Percentiles rank a stretch among this genome's conserved stretches.
Evolutionary conservation across 768 basidiomycete species (phyloP).

Genomic region (Cystoderma amianthinum): DNA sequence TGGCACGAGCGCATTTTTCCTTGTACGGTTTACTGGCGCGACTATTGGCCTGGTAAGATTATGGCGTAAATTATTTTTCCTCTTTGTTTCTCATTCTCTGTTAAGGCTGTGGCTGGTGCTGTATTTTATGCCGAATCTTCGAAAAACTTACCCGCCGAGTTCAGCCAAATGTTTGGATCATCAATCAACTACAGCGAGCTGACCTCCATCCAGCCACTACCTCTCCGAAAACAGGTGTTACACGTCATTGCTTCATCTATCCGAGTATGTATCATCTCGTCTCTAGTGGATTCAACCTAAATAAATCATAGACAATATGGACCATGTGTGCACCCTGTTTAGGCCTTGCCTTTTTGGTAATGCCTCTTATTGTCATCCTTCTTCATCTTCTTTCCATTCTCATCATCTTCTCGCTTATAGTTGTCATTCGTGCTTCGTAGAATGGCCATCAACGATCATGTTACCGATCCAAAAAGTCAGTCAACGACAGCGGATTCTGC

Average conservation of each 20-base stretch:
- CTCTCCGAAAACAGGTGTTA: slow-evolving; percentile 39
- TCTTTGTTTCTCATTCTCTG: slow-evolving; percentile 6
- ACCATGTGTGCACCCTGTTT: slow-evolving; percentile 65
- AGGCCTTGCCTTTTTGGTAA: slow-evolving; percentile 55
- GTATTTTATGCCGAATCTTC: slow-evolving; percentile 55
- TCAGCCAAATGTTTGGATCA: slow-evolving; percentile 27
- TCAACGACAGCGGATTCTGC: no score
- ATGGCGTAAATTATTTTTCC: neutral
- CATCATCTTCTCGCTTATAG: slow-evolving; percentile 21
- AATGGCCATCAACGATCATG: slow-evolving; percentile 22
- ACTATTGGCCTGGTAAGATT: slow-evolving; percentile 68
- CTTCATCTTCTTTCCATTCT: neutral
- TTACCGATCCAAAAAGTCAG: no score
- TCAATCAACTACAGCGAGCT: slow-evolving; percentile 51
- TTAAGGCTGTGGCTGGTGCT: slow-evolving; percentile 70
- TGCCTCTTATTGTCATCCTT: slow-evolving; percentile 1
- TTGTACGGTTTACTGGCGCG: slow-evolving; percentile 82
- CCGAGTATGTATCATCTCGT: slow-evolving; percentile 33
- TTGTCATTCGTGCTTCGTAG: slow-evolving; percentile 32
- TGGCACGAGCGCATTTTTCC: slow-evolving; percentile 82
- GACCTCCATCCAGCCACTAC: slow-evolving; percentile 35
- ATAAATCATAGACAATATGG: slow-evolving; percentile 55
- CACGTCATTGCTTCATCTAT: slow-evolving; percentile 54
- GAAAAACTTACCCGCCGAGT: slow-evolving; percentile 38
- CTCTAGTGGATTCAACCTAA: slow-evolving; percentile 4